A percentile compares a stretch with the other conserved stretches of the same genome.
These are phyloP conservation scores for Juncus effusus DNA, from an alignment of 176 grass and related monocot genomes.

Conservation along the genomic window DNA sequence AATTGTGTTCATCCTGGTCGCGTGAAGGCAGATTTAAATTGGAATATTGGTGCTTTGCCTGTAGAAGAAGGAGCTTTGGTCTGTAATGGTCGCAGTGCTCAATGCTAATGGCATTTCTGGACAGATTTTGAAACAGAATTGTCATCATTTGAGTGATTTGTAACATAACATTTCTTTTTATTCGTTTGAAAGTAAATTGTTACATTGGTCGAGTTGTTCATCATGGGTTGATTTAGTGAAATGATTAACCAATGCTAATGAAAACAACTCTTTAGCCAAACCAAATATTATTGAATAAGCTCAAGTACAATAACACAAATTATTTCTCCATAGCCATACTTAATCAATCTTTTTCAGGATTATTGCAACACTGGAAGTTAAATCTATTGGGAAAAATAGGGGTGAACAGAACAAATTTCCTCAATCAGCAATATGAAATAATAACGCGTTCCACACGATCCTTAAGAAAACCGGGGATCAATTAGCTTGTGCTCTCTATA, in stretches of 20 bases:
- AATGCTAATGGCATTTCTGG: slow-evolving; percentile 48
- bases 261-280: background rate
- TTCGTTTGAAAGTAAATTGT: background rate
- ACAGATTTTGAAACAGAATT: slow-evolving; percentile 37
- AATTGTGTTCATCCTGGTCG: too few species aligned
- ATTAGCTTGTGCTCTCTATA: too few species aligned
- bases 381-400: too few species aligned
- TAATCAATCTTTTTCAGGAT: too few species aligned
- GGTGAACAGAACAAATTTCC: too few species aligned
- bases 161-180: background rate
- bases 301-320: background rate
- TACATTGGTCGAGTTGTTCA: background rate
- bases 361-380: too few species aligned
- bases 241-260: background rate
- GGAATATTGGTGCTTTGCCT: slow-evolving; percentile 43
- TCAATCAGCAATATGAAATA: too few species aligned
- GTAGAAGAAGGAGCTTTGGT: slow-evolving; percentile 51
- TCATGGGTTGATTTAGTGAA: too few species aligned
- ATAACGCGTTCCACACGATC: too few species aligned
- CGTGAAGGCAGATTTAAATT: slow-evolving; percentile 56
- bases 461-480: too few species aligned
- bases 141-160: slow-evolving; percentile 41
- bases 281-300: background rate
- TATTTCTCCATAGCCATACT: too few species aligned
- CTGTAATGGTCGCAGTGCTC: slow-evolving; percentile 58